Evolutionary conservation across 495 filamentous ascomycete species (phyloP).

Genomic region (Talaromyces trachyspermus): DNA sequence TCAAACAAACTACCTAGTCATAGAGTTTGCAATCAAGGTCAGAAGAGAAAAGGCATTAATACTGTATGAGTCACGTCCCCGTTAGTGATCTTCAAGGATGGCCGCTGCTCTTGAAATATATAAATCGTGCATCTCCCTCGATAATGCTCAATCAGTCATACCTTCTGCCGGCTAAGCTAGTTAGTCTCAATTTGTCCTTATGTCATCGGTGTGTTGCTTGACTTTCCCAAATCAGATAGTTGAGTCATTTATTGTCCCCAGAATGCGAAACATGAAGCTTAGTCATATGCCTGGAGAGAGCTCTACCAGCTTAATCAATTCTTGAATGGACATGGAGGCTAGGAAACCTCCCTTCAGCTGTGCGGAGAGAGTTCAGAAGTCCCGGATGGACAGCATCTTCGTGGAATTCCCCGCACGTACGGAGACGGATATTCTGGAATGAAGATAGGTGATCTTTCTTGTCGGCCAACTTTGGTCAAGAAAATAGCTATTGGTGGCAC

Average conservation of each 20-base stretch:
- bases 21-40: too few species aligned
- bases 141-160: conserved; percentile 1
- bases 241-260: neutral
- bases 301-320: too few species aligned
- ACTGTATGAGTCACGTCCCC: neutral
- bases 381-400: neutral
- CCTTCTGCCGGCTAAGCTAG: conserved; percentile 3
- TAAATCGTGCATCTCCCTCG: conserved; percentile 2
- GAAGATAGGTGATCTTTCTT: conserved; percentile 1
- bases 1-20: neutral
- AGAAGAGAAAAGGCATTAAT: neutral
- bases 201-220: too few species aligned
- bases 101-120: conserved; percentile 1
- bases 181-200: conserved; percentile 2
- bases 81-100: conserved; percentile 2
- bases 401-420: neutral
- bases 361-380: neutral
- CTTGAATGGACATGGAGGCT: neutral
- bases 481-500: neutral
- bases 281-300: too few species aligned
- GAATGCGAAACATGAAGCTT: neutral
- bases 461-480: neutral
- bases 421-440: neutral
- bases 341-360: neutral
- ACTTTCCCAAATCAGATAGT: neutral